Conservation (phyloP, 2,329 filamentous ascomycete genomes). For the Bertia moriformis region DNA sequence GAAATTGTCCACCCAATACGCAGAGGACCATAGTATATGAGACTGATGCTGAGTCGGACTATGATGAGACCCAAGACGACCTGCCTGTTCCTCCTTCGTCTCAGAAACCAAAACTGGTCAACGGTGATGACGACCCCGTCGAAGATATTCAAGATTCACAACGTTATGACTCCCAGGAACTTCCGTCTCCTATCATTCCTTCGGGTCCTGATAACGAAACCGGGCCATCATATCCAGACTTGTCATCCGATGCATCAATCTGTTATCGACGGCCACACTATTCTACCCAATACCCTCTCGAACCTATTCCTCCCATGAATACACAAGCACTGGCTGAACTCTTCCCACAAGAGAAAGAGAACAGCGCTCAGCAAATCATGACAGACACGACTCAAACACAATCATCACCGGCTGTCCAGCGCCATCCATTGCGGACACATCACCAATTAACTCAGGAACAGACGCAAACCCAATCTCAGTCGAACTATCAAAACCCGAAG, state of each 20-base stretch:
- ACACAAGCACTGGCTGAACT: conserved; percentile 15
- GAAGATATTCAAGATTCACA: conserved; percentile 5
- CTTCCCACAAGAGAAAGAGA: conserved; percentile 15
- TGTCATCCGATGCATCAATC: conserved; percentile 16
- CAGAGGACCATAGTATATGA: conserved; percentile 21
- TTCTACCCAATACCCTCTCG: conserved; percentile 18
- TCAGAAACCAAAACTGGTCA: neutral
- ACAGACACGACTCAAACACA: conserved; percentile 4
- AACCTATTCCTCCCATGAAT: conserved; percentile 15
- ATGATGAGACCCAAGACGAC: conserved; percentile 5
- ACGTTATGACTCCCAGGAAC: conserved; percentile 14
- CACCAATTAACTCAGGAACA: conserved; percentile 3
- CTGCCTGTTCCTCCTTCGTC: no score
- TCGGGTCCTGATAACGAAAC: conserved; percentile 10
- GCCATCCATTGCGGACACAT: no score
- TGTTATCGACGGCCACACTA: conserved; percentile 18
- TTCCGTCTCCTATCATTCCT: conserved; percentile 11
- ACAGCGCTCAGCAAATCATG: conserved; percentile 6
- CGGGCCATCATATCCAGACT: conserved; percentile 10
- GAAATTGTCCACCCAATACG: neutral
- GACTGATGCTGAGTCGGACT: conserved; percentile 21
- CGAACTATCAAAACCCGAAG: conserved; percentile 8
- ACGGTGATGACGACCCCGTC: neutral
- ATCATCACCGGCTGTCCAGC: no score
- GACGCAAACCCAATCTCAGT: conserved; percentile 5